phyloP scores from a whole-genome alignment of 345 rosid genomes.

The Reutealis trisperma region DNA sequence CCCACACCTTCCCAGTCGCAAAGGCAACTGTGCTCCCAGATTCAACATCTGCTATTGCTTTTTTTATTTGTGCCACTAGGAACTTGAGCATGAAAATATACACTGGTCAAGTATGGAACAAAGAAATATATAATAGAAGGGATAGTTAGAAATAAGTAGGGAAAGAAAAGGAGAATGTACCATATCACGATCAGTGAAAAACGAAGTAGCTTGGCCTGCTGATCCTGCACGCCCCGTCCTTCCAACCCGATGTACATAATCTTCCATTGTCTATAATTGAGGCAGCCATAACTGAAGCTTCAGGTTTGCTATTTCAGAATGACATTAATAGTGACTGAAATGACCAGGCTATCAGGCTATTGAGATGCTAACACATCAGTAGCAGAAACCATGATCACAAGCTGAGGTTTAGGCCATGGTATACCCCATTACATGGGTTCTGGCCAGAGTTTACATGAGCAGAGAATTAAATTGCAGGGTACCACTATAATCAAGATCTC shows the following conservation, averaged over 20 bases:
- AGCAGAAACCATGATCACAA: slow-evolving; percentile 16
- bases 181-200: slow-evolving; percentile 43
- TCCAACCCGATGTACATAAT: slow-evolving; percentile 45
- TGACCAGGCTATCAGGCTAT: slow-evolving; percentile 19
- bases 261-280: slow-evolving; percentile 43
- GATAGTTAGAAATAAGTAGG: neutral
- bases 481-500: slow-evolving; percentile 8
- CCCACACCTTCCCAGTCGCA: slow-evolving; percentile 45
- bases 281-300: slow-evolving; percentile 36
- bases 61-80: slow-evolving; percentile 41
- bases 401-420: neutral
- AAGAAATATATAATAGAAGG: neutral
- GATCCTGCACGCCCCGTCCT: slow-evolving; percentile 51
- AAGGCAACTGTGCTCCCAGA: slow-evolving; percentile 36
- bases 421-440: neutral
- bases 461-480: slow-evolving; percentile 1
- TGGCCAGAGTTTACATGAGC: neutral
- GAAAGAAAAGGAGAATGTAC: slow-evolving; percentile 19
- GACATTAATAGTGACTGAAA: slow-evolving; percentile 22
- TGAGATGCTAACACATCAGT: slow-evolving; percentile 11
- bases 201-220: slow-evolving; percentile 44
- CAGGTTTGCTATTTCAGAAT: slow-evolving; percentile 36
- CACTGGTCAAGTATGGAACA: neutral
- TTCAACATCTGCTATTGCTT: slow-evolving; percentile 38
- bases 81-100: slow-evolving; percentile 20